Evolutionary conservation across 176 grass and related monocot species (phyloP).

Genomic region (Bolboschoenus planiculmis): DNA sequence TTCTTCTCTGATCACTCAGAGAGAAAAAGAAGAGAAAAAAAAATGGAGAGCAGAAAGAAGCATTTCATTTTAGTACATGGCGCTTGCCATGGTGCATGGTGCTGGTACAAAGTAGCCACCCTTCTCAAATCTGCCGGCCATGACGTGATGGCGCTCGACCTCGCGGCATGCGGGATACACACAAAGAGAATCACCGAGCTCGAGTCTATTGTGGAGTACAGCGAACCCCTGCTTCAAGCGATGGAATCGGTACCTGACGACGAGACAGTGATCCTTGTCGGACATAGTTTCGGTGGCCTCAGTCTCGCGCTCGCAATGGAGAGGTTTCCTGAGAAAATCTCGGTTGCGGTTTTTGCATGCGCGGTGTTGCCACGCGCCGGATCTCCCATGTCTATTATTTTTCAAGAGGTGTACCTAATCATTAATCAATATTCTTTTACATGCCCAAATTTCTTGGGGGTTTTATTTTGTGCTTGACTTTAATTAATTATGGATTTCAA

Average conservation of each 20-base stretch:
- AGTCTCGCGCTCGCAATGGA: slow-evolving; percentile 55
- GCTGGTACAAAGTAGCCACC: slow-evolving; percentile 59
- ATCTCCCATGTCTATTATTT: slow-evolving; percentile 29
- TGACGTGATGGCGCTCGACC: slow-evolving; percentile 46
- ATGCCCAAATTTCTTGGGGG: neutral
- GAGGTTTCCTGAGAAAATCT: slow-evolving; percentile 64
- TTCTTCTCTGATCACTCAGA: neutral
- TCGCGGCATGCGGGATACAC: slow-evolving; percentile 61
- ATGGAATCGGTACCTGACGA: slow-evolving; percentile 32
- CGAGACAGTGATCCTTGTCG: slow-evolving; percentile 52
- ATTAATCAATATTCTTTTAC: too few relatives aligned
- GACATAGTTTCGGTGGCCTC: slow-evolving; percentile 75
- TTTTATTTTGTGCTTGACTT: neutral
- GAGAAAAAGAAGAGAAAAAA: neutral
- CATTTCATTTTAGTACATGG: slow-evolving; percentile 75
- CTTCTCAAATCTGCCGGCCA: slow-evolving; percentile 45
- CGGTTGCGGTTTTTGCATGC: slow-evolving; percentile 54
- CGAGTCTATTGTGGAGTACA: slow-evolving; percentile 60
- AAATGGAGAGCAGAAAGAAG: neutral
- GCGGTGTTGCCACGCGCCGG: slow-evolving; percentile 51
- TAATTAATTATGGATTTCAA: neutral
- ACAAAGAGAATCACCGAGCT: slow-evolving; percentile 35
- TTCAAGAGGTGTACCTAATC: slow-evolving; percentile 55
- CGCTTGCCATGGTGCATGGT: slow-evolving; percentile 55
- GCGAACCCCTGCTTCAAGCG: slow-evolving; percentile 45